Evolutionary conservation across 345 rosid species (phyloP).

Genomic region (Excoecaria cochinchinensis): DNA sequence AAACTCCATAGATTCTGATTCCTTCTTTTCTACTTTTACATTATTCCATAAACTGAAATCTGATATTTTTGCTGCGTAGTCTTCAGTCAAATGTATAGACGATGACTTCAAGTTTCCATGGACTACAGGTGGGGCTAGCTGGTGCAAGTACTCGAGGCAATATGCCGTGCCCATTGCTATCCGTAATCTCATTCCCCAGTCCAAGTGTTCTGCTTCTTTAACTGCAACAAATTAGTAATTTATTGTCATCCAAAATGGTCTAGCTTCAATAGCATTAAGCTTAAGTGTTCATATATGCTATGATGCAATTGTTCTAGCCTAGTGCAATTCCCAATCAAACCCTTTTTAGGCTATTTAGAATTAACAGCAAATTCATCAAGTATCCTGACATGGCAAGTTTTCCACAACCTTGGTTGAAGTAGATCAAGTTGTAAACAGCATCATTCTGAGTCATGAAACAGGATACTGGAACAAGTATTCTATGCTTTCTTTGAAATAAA

Average conservation of each 20-base stretch:
- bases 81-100: constrained; percentile 75
- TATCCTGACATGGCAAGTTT: background rate
- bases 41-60: constrained; percentile 64
- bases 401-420: no score
- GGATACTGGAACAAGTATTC: background rate
- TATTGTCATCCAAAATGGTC: background rate
- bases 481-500: background rate
- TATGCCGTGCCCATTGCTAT: constrained; percentile 84
- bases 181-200: constrained; percentile 76
- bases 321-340: background rate
- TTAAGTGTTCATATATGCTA: background rate
- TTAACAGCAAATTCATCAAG: background rate
- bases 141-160: constrained; percentile 93
- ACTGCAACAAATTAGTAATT: constrained; percentile 46
- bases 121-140: constrained; percentile 63
- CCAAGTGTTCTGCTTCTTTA: constrained; percentile 77
- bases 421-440: no score
- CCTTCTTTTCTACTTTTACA: constrained; percentile 39
- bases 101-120: constrained; percentile 62
- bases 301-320: background rate
- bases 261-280: background rate
- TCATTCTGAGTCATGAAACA: background rate
- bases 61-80: constrained; percentile 87
- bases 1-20: constrained; percentile 39
- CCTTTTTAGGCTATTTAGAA: background rate